Base-by-base conservation (phyloP, 208 protist genomes). In the Polymyxa betae region DNA sequence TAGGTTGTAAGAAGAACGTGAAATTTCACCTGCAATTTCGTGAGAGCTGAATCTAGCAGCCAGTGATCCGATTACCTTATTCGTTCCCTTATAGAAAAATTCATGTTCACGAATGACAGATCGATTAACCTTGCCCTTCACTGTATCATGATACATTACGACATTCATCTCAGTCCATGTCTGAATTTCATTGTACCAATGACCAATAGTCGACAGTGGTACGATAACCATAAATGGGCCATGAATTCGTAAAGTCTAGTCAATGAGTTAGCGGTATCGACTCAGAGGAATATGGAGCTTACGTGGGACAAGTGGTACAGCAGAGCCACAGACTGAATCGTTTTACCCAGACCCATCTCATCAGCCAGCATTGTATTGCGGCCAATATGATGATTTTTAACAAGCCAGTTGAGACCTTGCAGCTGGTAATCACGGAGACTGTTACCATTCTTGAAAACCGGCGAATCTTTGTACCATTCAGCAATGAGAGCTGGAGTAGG, bases 171-270 rank as follows among this genome's bases (percentile, higher is more conserved):
- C 68, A 1, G 95, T 94, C 96, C 96, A 97, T 46, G 94, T 91
- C 64, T 93, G 68, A 64, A 96, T 95, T 87, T 97, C 96, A 0
- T 92, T 45, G 43, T 92, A 43, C 93, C 93, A 94, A 46, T 94
- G 91, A 24, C n/a, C 32, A 40, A 94, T 41, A 29, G 93, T 94
- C 38, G 93, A 94, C n/a, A 94, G 88, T 77, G 93, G 93, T 38
- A 92, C 93, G 5, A 97, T 94, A 24, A 97, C 93, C 0, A 97
- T 89, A 40, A 96, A 97, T 35, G 96, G 96, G 40, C 95, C 95
- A 88, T 88, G 60, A 46, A 95, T 93, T 35, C 60, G 38, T 88
- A 92, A 82, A 0, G 60, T 43, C 29, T 77, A 40, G 38, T 24
- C 45, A 49, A 40, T 38, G 38, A 5, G 60, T n/a, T 35, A 93